Conservation (phyloP, 2,329 filamentous ascomycete species). For the Colletotrichum truncatum region DNA sequence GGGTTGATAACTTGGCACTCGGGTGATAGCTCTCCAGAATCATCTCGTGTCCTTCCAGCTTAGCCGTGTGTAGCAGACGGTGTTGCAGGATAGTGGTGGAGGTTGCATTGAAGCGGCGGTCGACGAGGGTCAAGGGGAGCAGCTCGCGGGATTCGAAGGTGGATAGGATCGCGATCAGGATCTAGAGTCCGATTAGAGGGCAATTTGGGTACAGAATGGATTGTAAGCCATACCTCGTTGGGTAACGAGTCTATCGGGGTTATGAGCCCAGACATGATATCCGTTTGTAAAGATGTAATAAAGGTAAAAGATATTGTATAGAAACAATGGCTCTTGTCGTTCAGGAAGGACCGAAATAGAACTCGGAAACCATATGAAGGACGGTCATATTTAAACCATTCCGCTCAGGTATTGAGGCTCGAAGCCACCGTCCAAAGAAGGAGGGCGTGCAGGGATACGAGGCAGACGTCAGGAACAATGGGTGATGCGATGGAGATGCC, state of each 20-base stretch:
- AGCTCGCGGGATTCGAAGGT: conserved; percentile 59
- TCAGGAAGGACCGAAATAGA: background rate
- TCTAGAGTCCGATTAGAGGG: conserved; percentile 41
- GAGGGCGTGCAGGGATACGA: background rate
- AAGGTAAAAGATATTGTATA: background rate
- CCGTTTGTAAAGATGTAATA: conserved; percentile 18
- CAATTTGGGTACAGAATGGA: background rate
- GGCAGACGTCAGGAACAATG: background rate
- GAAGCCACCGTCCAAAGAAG: background rate
- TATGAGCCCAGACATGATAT: conserved; percentile 17
- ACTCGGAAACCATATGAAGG: background rate
- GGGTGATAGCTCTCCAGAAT: conserved; percentile 85
- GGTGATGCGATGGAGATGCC: conserved; percentile 22
- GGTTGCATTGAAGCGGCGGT: conserved; percentile 69
- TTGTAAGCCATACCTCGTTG: conserved; percentile 39
- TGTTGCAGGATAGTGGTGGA: conserved; percentile 71
- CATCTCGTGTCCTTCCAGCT: conserved; percentile 69
- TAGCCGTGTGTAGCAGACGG: conserved; percentile 67
- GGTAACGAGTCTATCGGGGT: conserved; percentile 40
- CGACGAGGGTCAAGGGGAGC: conserved; percentile 66
- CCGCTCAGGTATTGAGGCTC: background rate
- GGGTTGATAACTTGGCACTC: conserved; percentile 72
- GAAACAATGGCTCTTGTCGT: conserved; percentile 4
- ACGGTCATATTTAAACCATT: conserved; percentile 17
- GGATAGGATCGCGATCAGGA: conserved; percentile 60